phyloP scores from a whole-genome alignment of 1,139 yeast species.

The Pichia sp. region DNA sequence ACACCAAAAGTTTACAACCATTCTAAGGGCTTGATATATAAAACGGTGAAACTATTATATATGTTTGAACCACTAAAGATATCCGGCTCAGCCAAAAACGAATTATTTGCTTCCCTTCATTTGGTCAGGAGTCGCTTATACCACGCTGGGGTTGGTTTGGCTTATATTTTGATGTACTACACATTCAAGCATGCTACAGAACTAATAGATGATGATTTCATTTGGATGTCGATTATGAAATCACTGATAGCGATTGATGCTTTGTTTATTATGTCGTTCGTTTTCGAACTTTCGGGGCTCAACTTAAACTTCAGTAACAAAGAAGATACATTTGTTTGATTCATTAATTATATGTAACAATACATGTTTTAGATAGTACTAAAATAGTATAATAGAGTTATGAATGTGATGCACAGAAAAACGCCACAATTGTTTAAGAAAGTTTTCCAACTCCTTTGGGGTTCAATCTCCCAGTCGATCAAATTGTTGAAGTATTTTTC shows the following conservation, averaged over 20 bases:
- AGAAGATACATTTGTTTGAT: slow-evolving; percentile 10
- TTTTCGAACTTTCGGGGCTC: slow-evolving; percentile 25
- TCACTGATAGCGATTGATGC: slow-evolving; percentile 24
- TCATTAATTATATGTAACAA: background rate
- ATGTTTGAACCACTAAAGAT: background rate
- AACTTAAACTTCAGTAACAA: slow-evolving; percentile 13
- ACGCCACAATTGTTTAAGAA: slow-evolving; percentile 11
- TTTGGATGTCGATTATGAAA: slow-evolving; percentile 16
- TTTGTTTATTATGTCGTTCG: slow-evolving; percentile 22
- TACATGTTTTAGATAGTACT: slow-evolving; percentile 7
- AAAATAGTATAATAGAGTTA: slow-evolving; percentile 12
- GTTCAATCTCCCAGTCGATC: slow-evolving; percentile 18
- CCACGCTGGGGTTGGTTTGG: background rate
- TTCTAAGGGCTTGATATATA: background rate
- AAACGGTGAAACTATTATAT: background rate
- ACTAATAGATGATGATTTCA: background rate
- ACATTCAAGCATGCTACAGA: slow-evolving; percentile 3
- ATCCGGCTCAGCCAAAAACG: background rate
- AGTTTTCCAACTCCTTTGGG: slow-evolving; percentile 1
- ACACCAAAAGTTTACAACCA: too few species aligned
- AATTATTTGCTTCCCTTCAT: background rate
- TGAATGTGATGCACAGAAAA: background rate
- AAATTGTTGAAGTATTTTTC: slow-evolving; percentile 1
- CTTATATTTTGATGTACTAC: slow-evolving; percentile 9
- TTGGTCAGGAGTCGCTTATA: background rate